Evolutionary conservation across 1,284 basidiomycete genomes (phyloP), one percentile per base, ranked within the genome.

Genomic region (Apiotrichum gamsii): DNA sequence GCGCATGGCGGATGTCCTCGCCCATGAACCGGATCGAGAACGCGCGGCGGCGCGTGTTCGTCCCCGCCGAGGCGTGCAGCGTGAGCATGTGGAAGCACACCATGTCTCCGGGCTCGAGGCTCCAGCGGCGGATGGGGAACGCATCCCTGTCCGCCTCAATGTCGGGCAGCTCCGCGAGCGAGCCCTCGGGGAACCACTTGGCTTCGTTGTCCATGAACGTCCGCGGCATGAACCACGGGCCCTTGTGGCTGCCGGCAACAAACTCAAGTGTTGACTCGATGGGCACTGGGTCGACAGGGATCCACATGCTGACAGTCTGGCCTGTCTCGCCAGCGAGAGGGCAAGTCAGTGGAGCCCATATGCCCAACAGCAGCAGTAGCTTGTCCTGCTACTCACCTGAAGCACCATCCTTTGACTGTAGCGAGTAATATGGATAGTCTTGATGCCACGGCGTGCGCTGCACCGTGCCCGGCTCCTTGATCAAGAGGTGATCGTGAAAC

Each of bases 371-470:
- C n/a, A n/a, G n/a, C n/a, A n/a, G n/a, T n/a, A n/a, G n/a, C n/a
- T n/a, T n/a, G n/a, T n/a, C n/a, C n/a, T n/a, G n/a, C n/a, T n/a
- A n/a, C n/a, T n/a, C n/a, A n/a, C n/a, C n/a, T n/a, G n/a, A n/a
- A n/a, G n/a, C n/a, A n/a, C n/a, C n/a, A n/a, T n/a, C n/a, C 11
- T 11, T 18, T 3, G 48, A 47, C 21, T 32, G 28, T 14, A 54
- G 47, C 48, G 50, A 50, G 43, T 54, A 54, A 39, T 54, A 54
- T 21, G 52, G 52, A 47, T 50, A 48, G 48, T 54, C 52, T 42
- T 54, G 52, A 41, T 54, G 52, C 47, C 47, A 54, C 2, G 48
- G 52, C 8, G 52, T 54, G 30, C 52, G 48, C 41, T 54, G 52
- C 2, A 15, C 16, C 4, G 52, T 54, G 1, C 52, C 48, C 1